Evolutionary conservation across 2,329 filamentous ascomycete genomes (phyloP).

Genomic region (Phaeophleospora eucalypticola): DNA sequence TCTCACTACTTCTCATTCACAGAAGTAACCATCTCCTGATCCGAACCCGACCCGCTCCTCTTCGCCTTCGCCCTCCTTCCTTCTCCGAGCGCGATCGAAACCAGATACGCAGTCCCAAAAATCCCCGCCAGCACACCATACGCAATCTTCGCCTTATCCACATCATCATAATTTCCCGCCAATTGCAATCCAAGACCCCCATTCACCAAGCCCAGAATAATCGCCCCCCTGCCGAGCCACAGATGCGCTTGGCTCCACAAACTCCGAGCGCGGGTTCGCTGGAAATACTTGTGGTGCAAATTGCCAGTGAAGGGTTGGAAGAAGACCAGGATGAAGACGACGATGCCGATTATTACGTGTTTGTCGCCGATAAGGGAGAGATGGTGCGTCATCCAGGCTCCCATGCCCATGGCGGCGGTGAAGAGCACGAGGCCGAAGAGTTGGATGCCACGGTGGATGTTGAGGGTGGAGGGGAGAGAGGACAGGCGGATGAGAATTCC

Average conservation of each 20-base stretch:
- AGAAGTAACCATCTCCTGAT: neutral
- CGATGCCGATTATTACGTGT: constrained; percentile 53
- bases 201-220: constrained; percentile 53
- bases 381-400: constrained; percentile 33
- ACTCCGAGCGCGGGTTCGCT: constrained; percentile 34
- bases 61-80: neutral
- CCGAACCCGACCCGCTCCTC: neutral
- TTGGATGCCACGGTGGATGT: constrained; percentile 48
- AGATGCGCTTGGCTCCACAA: constrained; percentile 42
- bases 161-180: constrained; percentile 33
- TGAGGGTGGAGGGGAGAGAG: constrained; percentile 41
- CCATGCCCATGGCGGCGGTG: constrained; percentile 49
- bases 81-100: constrained; percentile 29
- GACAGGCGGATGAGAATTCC: constrained; percentile 43
- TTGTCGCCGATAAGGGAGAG: constrained; percentile 39
- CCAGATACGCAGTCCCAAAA: constrained; percentile 43
- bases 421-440: constrained; percentile 46
- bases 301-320: constrained; percentile 53
- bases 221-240: constrained; percentile 33
- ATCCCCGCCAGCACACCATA: constrained; percentile 49
- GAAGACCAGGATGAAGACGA: constrained; percentile 49
- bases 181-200: constrained; percentile 52
- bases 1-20: neutral
- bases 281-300: constrained; percentile 51
- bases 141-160: constrained; percentile 34